These are phyloP conservation scores for Salvia sclarea DNA, from an alignment of 305 asterid genomes.

Conservation along the genomic window DNA sequence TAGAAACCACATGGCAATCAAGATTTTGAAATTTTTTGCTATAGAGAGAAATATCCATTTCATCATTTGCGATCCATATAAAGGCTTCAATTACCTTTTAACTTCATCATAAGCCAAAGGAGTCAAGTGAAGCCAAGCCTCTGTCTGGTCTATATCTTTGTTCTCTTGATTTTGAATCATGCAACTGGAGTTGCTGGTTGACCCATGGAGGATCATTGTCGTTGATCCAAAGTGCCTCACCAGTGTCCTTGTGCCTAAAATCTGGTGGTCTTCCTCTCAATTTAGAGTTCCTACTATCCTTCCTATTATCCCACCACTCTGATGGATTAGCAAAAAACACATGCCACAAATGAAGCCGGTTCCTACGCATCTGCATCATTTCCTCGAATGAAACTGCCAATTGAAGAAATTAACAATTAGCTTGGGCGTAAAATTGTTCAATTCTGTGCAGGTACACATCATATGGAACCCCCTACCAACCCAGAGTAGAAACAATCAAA, in stretches of 20 bases:
- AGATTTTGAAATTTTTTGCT: neutral
- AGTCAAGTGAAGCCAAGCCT: constrained; percentile 30
- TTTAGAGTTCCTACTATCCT: constrained; percentile 61
- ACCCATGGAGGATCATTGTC: constrained; percentile 82
- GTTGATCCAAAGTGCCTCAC: constrained; percentile 70
- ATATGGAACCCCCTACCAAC: neutral
- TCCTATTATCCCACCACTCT: constrained; percentile 82
- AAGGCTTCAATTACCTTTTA: constrained; percentile 28
- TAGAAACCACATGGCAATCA: neutral
- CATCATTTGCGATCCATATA: constrained; percentile 4
- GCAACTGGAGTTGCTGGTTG: constrained; percentile 57
- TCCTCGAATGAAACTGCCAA: constrained; percentile 46
- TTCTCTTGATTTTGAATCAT: constrained; percentile 48
- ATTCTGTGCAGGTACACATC: neutral
- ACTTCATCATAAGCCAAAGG: constrained; percentile 40
- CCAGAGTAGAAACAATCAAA: neutral
- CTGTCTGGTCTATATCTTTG: constrained; percentile 27
- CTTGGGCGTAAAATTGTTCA: neutral
- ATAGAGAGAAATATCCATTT: neutral
- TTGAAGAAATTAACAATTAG: constrained; percentile 16
- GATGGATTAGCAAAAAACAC: constrained; percentile 64
- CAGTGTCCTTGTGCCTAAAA: constrained; percentile 73
- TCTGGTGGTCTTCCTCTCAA: constrained; percentile 51
- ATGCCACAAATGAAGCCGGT: constrained; percentile 77
- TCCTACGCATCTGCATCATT: constrained; percentile 37